These are phyloP conservation scores for Fonsecaea multimorphosa DNA, from an alignment of 2,329 filamentous ascomycete species.

Conservation along the genomic window DNA sequence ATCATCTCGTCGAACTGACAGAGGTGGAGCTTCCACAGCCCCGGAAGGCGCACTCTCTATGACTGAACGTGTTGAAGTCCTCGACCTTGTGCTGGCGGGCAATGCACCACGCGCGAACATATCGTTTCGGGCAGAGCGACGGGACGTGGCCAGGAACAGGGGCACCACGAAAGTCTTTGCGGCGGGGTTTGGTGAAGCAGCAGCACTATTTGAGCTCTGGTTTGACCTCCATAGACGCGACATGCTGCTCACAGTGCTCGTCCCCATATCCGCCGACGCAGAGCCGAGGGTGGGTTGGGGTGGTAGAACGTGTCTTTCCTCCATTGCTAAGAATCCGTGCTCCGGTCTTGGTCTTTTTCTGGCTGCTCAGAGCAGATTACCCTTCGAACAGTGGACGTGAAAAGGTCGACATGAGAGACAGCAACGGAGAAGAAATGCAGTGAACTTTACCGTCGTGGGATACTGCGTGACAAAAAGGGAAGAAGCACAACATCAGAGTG, in stretches of 20 bases:
- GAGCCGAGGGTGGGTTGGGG: background rate
- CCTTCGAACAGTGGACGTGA: background rate
- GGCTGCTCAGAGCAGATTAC: background rate
- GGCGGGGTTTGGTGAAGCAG: conserved; percentile 18
- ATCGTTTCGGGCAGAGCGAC: conserved; percentile 26
- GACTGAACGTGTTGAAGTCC: conserved; percentile 39
- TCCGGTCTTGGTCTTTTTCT: background rate
- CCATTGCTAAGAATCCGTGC: conserved; percentile 2
- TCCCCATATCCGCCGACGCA: conserved; percentile 4
- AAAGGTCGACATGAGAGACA: conserved; percentile 7
- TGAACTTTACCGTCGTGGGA: conserved; percentile 6
- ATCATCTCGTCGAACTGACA: conserved; percentile 15
- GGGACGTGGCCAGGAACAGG: conserved; percentile 26
- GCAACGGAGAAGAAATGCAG: conserved; percentile 1
- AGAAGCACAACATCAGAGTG: conserved; percentile 21
- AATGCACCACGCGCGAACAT: conserved; percentile 22
- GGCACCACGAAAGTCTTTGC: conserved; percentile 32
- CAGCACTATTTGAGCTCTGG: conserved; percentile 7
- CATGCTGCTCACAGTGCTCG: conserved; percentile 17
- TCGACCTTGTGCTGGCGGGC: conserved; percentile 35
- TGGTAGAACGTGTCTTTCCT: conserved; percentile 2
- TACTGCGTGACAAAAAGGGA: background rate
- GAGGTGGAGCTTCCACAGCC: conserved; percentile 20
- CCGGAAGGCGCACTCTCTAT: conserved; percentile 37
- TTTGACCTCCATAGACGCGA: conserved; percentile 26